A percentile compares a stretch with the other conserved stretches of the same genome.
Evolutionary conservation across 495 filamentous ascomycete genomes (phyloP).

Genomic region (Bombardia bombarda): DNA sequence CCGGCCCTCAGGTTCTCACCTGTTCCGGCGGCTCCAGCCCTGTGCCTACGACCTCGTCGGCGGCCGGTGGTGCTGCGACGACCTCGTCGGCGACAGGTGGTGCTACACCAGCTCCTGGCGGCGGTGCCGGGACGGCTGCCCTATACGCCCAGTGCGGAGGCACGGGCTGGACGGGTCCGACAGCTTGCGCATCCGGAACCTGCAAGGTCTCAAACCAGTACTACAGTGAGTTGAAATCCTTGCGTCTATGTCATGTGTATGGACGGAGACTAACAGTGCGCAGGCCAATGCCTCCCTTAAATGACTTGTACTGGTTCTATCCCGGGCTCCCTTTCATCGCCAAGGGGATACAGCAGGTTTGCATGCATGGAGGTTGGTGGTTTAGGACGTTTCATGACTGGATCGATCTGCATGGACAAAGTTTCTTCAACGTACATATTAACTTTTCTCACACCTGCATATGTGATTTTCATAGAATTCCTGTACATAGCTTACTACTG

Average conservation of each 20-base stretch:
- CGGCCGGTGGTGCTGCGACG: background rate
- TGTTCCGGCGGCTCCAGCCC: constrained; percentile 10
- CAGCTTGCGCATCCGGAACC: constrained; percentile 23
- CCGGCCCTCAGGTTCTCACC: constrained; percentile 32
- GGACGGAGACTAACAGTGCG: background rate
- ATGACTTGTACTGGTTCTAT: no score
- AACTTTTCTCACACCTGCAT: no score
- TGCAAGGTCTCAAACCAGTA: constrained; percentile 21
- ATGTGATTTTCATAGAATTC: no score
- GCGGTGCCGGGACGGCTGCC: constrained; percentile 21
- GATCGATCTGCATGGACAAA: no score
- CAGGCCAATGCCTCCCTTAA: constrained; percentile 10
- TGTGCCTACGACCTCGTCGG: background rate
- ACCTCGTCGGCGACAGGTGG: constrained; percentile 12
- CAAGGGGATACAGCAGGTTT: no score
- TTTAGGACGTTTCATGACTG: no score
- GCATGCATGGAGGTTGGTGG: no score
- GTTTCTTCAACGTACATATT: no score
- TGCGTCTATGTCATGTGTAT: no score
- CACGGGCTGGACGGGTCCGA: constrained; percentile 34
- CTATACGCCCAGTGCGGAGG: constrained; percentile 41
- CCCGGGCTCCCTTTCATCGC: no score
- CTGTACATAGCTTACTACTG: no score
- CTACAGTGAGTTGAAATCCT: constrained; percentile 14
- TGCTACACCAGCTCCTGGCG: constrained; percentile 5